phyloP scores from a whole-genome alignment of 495 filamentous ascomycete genomes.

The Amphirosellinia nigrospora region DNA sequence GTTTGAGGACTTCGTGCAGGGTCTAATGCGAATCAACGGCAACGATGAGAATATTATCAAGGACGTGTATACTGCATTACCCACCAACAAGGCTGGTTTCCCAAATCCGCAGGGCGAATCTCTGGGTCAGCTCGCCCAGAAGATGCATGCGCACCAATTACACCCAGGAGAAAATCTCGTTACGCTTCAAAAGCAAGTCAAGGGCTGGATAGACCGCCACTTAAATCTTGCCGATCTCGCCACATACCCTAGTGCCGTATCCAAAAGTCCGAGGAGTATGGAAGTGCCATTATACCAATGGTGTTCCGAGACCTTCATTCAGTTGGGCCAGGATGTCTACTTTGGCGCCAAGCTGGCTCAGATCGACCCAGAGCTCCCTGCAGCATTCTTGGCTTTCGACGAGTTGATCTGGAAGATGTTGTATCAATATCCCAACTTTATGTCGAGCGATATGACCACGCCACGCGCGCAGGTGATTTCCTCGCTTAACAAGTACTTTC shows the following conservation, averaged over 20 bases:
- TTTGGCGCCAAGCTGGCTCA: slow-evolving; percentile 31
- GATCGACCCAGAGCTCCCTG: slow-evolving; percentile 32
- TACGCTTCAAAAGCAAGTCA: slow-evolving; percentile 17
- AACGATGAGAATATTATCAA: slow-evolving; percentile 20
- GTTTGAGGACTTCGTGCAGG: slow-evolving; percentile 33
- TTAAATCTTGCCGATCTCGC: slow-evolving; percentile 15
- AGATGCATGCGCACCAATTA: slow-evolving; percentile 33
- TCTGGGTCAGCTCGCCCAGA: slow-evolving; percentile 23
- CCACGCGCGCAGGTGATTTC: slow-evolving; percentile 23
- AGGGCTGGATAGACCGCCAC: slow-evolving; percentile 8
- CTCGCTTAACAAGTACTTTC: slow-evolving; percentile 31
- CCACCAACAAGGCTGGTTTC: slow-evolving; percentile 26
- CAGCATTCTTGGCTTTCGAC: slow-evolving; percentile 33
- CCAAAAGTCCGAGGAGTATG: not conserved
- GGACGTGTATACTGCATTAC: slow-evolving; percentile 20
- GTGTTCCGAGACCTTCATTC: slow-evolving; percentile 31
- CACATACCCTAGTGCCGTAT: not conserved
- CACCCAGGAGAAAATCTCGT: slow-evolving; percentile 30
- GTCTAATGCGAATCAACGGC: slow-evolving; percentile 24
- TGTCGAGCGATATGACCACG: slow-evolving; percentile 21
- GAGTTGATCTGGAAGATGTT: slow-evolving; percentile 35
- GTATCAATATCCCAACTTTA: slow-evolving; percentile 32
- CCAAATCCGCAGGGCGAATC: slow-evolving; percentile 31
- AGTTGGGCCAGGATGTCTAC: slow-evolving; percentile 30
- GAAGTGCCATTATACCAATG: slow-evolving; percentile 29